Base-by-base conservation (phyloP, 2,329 filamentous ascomycete species). In the Leptographium galeiforme region DNA sequence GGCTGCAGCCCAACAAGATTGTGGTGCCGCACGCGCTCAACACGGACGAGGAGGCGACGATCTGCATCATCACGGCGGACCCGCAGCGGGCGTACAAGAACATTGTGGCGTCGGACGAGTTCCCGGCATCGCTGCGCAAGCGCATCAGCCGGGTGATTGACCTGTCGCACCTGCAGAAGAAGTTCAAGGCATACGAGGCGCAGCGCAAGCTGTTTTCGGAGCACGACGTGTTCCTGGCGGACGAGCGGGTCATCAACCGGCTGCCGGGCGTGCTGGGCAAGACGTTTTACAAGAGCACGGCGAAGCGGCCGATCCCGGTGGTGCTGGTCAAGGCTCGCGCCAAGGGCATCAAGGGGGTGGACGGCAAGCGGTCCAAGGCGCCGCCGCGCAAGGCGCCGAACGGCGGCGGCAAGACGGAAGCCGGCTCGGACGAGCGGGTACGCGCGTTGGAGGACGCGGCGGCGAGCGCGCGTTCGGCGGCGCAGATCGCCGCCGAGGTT, bases 221-320 rank as follows among this genome's bases (percentile, higher is more conserved):
- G 68, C 89, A 96, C 68, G 93, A 97, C 66, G 73, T 97, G 54
- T 97, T 98, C 72, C 77, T 98, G 54, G 91, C 87, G 51, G 93
- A 98, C 67, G 87, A 95, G 64, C 78, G 93, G 49, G 86, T 98
- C 62, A 75, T 84, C 64, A 83, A 78, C 66, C 72, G 75, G 33
- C 76, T 97, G 56, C 88, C 90, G 54, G 78, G 80, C 59, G 74
- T 83, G 3, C 81, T 98, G 13, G 93, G 91, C 61, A 97, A 95
- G 73, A 85, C 85, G 2, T 97, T 98, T 68, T 97, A 93, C 78
- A 85, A 89, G 72, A 77, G 72, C 54, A 87, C 84, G 4, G 70
- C 72, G 58, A 97, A 97, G 77, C 79, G 91, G 38, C 93, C 93
- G 11, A 82, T 98, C 55, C 90, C 93, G 32, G 79, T 97, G 40